Conservation (phyloP, 805 yeast species). For the Schizosaccharomyces octosporus region DNA sequence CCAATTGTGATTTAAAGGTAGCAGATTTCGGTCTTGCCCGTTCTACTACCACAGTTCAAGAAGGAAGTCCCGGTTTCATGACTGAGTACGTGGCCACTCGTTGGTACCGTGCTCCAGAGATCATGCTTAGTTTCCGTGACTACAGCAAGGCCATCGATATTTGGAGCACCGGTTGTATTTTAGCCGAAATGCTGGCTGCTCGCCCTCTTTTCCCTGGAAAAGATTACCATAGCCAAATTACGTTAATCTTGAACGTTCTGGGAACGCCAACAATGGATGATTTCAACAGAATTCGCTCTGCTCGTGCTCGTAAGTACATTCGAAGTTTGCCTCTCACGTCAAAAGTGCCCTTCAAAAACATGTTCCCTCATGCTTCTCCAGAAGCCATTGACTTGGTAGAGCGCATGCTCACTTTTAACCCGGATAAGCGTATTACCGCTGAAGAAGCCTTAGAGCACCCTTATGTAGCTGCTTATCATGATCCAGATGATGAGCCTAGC, state of each 20-base stretch:
- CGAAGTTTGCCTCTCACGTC: conserved; percentile 49
- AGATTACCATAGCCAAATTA: conserved; percentile 76
- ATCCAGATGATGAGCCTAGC: conserved; percentile 77
- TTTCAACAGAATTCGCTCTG: conserved; percentile 28
- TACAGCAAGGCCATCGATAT: conserved; percentile 88
- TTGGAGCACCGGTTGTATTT: conserved; percentile 90
- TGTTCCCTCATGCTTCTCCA: conserved; percentile 29
- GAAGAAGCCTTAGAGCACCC: conserved; percentile 70
- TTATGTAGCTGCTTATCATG: conserved; percentile 69
- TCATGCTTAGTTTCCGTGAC: conserved; percentile 80
- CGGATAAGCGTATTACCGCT: conserved; percentile 58
- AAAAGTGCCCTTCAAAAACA: conserved; percentile 27
- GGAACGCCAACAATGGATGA: conserved; percentile 77
- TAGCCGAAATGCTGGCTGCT: conserved; percentile 73
- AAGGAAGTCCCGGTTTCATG: conserved; percentile 57
- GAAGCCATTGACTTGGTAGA: conserved; percentile 41
- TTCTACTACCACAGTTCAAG: conserved; percentile 29
- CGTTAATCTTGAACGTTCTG: conserved; percentile 57
- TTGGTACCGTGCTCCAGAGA: conserved; percentile 95
- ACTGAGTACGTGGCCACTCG: conserved; percentile 94
- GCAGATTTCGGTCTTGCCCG: conserved; percentile 87
- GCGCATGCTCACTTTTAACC: conserved; percentile 60
- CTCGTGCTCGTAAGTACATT: conserved; percentile 73
- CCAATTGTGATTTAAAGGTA: conserved; percentile 79
- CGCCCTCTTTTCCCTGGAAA: conserved; percentile 81